These are phyloP conservation scores for Myxozyma nipponensis DNA, from an alignment of 805 yeast species.

Conservation along the genomic window DNA sequence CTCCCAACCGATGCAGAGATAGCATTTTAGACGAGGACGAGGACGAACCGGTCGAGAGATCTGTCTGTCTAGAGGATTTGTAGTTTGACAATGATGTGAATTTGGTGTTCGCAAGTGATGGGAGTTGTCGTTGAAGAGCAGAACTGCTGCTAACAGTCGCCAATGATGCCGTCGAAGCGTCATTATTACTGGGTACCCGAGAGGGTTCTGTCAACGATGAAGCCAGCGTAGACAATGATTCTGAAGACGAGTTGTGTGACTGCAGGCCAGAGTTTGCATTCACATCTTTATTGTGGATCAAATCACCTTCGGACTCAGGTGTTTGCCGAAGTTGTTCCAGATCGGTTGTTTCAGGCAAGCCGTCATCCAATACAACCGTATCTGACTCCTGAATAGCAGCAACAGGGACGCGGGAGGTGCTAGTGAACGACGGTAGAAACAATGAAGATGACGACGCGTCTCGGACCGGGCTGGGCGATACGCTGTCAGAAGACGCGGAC, in stretches of 20 bases:
- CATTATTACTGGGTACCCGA: background rate
- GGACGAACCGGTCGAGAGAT: too few species aligned
- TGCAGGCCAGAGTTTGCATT: background rate
- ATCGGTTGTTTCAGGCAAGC: too few species aligned
- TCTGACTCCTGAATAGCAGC: slow-evolving; percentile 1
- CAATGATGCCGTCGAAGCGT: background rate
- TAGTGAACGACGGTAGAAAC: slow-evolving; percentile 16
- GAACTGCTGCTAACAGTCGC: slow-evolving; percentile 2
- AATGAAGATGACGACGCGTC: background rate
- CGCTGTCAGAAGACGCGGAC: slow-evolving; percentile 10
- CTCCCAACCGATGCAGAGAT: slow-evolving; percentile 4
- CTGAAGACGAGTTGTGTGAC: slow-evolving; percentile 2
- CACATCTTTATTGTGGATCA: too few species aligned
- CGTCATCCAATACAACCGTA: too few species aligned
- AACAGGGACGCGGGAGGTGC: slow-evolving; percentile 5
- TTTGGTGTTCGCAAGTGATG: slow-evolving; percentile 17
- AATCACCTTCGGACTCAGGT: too few species aligned
- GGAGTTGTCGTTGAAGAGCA: slow-evolving; percentile 9
- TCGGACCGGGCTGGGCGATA: slow-evolving; percentile 2
- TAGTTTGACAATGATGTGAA: slow-evolving; percentile 16
- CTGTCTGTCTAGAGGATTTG: slow-evolving; percentile 1
- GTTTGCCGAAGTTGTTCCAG: too few species aligned
- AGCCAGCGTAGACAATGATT: slow-evolving; percentile 4
- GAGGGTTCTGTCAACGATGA: background rate
- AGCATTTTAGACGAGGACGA: slow-evolving; percentile 2